Base-by-base conservation (phyloP, 257 asterid species). In the Cordia subcordata region DNA sequence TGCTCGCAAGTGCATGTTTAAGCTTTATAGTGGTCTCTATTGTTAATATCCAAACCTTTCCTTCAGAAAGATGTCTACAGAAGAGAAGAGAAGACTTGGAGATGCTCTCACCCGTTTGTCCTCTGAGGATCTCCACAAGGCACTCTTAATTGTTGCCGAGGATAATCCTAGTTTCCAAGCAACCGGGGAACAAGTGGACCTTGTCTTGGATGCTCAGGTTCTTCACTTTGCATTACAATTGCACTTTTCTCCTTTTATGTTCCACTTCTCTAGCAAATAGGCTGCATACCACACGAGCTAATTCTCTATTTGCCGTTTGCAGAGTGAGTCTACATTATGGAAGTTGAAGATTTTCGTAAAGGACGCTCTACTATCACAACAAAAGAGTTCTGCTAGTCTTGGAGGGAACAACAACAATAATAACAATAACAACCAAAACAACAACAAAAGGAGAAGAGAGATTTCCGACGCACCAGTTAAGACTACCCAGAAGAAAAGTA, bases 251-350 rank as follows among this genome's bases (percentile, higher is more conserved):
- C 35, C 6, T 27, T 27, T 27, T 27, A 3, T 27, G 4, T 27
- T 27, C 6, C 6, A 1, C 35, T 27, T 6, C 6, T 27, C 6
- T 6, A 1, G 35, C 6, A 27, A 3, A 27, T 27, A 54, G 37
- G 22, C 20, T 33, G 63, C 39, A 38, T 20, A 35, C 64, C 56
- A 61, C 56, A 53, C 71, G 37, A 62, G 60, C 6, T 19, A 22
- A 13, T 59, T 61, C 15, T 59, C 42, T 17, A 39, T 35, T 51
- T 10, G 33, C 17, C 2, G 32, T 83, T 63, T 62, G 61, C 86
- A 92, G 98, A 86, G 87, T 45, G 96, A 88, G 61, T 69, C 81
- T 14, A 88, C 96, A 18, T 61, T 92, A 32, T 92, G 98, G 98
- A 85, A 94, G 75, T 73, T 92, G 78, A 88, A 84, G 45, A 66